Evolutionary conservation across 768 basidiomycete species (phyloP).

Genomic region (Serendipita indica): DNA sequence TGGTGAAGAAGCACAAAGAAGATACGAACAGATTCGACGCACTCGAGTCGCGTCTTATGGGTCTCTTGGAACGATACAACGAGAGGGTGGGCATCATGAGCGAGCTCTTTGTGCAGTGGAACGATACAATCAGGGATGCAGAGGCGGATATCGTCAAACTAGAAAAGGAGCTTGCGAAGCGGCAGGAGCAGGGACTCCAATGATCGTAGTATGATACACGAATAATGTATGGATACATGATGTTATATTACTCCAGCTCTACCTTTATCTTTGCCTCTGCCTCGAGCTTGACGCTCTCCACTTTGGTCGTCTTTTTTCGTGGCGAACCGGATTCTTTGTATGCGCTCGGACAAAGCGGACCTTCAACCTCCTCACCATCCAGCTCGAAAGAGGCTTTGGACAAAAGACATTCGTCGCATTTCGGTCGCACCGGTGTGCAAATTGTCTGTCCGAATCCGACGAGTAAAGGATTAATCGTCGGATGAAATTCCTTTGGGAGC

Average conservation of each 20-base stretch:
- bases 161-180: constrained; percentile 48
- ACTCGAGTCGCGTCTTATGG: constrained; percentile 51
- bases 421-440: not conserved
- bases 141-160: constrained; percentile 43
- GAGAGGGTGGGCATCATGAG: constrained; percentile 63
- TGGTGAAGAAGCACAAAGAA: constrained; percentile 45
- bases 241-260: not conserved
- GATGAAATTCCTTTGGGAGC: constrained; percentile 59
- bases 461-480: constrained; percentile 63
- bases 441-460: constrained; percentile 65
- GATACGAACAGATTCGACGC: constrained; percentile 40
- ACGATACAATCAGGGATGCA: constrained; percentile 53
- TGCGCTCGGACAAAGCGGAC: constrained; percentile 5
- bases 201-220: too few relatives aligned
- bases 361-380: not conserved
- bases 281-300: not conserved
- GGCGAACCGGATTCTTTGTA: not conserved
- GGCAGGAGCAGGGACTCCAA: constrained; percentile 36
- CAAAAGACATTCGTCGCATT: constrained; percentile 6
- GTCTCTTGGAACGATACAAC: constrained; percentile 49
- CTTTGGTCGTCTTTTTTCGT: not conserved
- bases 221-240: too few relatives aligned
- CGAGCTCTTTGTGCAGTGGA: constrained; percentile 75
- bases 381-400: not conserved
- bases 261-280: not conserved